Base-by-base conservation (phyloP, 2,329 filamentous ascomycete species). In the Ophiosphaerella herpotricha region DNA sequence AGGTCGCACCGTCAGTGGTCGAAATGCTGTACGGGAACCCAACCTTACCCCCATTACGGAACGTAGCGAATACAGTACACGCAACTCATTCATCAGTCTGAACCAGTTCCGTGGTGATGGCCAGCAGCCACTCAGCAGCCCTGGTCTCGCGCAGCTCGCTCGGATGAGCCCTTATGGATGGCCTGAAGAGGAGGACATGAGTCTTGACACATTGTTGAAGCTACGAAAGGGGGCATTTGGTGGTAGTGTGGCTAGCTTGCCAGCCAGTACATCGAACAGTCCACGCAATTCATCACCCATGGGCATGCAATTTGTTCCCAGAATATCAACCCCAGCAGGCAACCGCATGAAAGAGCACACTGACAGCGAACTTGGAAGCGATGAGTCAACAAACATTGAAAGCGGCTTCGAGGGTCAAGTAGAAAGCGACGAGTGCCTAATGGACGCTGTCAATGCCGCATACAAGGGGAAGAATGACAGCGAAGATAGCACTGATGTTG, bases 21-120 rank as follows among this genome's bases (percentile, higher is more conserved):
- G 71, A 21, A 73, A 74, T 50, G 71, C 70, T 4, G 67, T 89
- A 16, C 85, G 88, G 35, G 93, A 97, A 69, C 93, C 94, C 1
- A 97, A 94, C 63, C 77, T 99, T 40, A 97, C 94, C 1, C 94
- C 94, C 5, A 97, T 99, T 63, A 97, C 93, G 0, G 94, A 97
- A 71, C 85, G 92, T 11, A 96, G 90, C 51, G 94, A 99, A 74
- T 97, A 96, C 78, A 96, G 91, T 36, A 96, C 95, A 51, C 85
- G 94, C 38, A 97, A 97, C 69, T 95, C 90, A 1, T 84, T 96
- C 50, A 89, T 95, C 77, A 90, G 88, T 50, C 77, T 93, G 54
- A 83, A 84, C 21, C 75, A 77, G 46, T 74, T 75, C 51, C 68
- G 74, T 11, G 11, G 26, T 9, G 51, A 83, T 79, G 49, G 83